Percentiles rank a stretch among this genome's conserved stretches.
Evolutionary conservation across 257 asterid species (phyloP).

Genomic region (Mitragyna speciosa): DNA sequence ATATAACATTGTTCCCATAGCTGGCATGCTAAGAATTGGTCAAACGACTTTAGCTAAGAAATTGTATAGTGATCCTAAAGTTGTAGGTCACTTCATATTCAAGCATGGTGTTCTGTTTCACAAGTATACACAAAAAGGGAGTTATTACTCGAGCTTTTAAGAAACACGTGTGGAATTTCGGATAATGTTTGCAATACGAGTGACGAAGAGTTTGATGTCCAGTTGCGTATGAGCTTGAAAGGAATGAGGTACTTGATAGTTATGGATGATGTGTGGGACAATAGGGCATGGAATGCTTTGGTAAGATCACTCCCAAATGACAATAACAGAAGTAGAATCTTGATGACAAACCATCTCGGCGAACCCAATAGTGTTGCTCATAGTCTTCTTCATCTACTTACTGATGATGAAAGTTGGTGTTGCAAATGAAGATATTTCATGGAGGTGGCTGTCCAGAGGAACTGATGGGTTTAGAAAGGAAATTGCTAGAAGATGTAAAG

Average conservation of each 20-base stretch:
- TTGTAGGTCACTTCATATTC: not conserved
- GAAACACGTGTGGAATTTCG: not conserved
- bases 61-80: not conserved
- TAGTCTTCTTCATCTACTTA: slow-evolving; percentile 6
- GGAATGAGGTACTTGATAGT: slow-evolving; percentile 12
- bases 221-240: not conserved
- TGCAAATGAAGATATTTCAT: slow-evolving; percentile 14
- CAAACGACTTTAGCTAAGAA: slow-evolving; percentile 22
- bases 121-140: not conserved
- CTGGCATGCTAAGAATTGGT: slow-evolving; percentile 24
- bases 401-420: slow-evolving; percentile 21
- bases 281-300: not conserved
- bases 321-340: slow-evolving; percentile 3
- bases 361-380: slow-evolving; percentile 15
- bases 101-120: too few relatives aligned
- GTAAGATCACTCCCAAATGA: not conserved
- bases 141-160: slow-evolving; percentile 16
- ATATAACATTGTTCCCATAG: too few relatives aligned
- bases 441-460: not conserved
- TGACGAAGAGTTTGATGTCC: not conserved
- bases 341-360: slow-evolving; percentile 26
- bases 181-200: not conserved
- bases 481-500: not conserved
- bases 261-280: slow-evolving; percentile 21
- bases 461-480: not conserved